Evolutionary conservation across 805 yeast species (phyloP).

Genomic region (Lipomyces yamadae): DNA sequence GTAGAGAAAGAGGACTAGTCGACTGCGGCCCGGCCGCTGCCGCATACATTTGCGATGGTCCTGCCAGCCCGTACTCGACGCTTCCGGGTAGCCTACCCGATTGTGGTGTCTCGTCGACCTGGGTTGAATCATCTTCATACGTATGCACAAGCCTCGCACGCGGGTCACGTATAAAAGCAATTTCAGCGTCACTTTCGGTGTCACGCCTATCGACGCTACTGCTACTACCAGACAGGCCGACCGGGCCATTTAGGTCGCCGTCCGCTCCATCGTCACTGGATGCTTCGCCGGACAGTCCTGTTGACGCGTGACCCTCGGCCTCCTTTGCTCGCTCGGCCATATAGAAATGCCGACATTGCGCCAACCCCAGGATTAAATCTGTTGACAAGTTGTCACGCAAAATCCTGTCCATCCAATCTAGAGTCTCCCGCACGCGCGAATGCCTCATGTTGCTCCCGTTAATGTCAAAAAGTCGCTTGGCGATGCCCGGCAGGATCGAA

Average conservation of each 20-base stretch:
- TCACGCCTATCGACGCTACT: slow-evolving; percentile 11
- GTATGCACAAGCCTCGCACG: slow-evolving; percentile 17
- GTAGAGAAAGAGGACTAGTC: not conserved
- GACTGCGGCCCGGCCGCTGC: not conserved
- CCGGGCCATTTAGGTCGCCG: not conserved
- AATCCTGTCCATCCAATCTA: slow-evolving; percentile 29
- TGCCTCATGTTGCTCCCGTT: slow-evolving; percentile 19
- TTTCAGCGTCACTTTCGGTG: slow-evolving; percentile 15
- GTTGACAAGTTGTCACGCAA: slow-evolving; percentile 24
- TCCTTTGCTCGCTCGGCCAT: slow-evolving; percentile 12
- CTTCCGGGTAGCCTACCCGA: not conserved
- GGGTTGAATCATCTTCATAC: slow-evolving; percentile 10
- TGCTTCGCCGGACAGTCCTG: not conserved
- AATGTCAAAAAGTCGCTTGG: slow-evolving; percentile 27
- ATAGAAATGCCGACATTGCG: slow-evolving; percentile 28
- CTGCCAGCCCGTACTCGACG: not conserved
- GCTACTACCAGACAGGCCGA: not conserved
- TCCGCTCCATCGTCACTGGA: not conserved
- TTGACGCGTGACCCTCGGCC: not conserved
- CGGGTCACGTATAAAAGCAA: slow-evolving; percentile 18
- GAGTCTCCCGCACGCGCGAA: slow-evolving; percentile 20
- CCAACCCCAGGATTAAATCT: slow-evolving; percentile 24
- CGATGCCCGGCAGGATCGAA: slow-evolving; percentile 28
- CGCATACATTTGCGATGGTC: not conserved
- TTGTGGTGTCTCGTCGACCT: not conserved